phyloP scores from a whole-genome alignment of 768 basidiomycete genomes.

The Russula dissimulans region DNA sequence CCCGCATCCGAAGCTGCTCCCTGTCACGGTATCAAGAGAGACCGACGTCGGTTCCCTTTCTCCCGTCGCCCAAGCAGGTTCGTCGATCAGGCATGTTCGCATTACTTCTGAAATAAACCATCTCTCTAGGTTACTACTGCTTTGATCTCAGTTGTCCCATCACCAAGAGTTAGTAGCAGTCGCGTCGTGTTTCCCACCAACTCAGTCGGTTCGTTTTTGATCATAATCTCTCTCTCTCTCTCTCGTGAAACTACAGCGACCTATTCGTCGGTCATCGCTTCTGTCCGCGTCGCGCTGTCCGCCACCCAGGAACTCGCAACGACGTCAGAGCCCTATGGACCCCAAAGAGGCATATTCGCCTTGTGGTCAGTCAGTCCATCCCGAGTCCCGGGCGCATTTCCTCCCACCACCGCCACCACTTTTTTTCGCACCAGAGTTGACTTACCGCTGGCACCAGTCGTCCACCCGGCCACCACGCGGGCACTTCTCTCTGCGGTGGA shows the following conservation, averaged over 20 bases:
- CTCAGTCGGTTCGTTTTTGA: no score
- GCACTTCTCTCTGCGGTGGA: conserved; percentile 25
- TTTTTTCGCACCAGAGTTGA: background rate
- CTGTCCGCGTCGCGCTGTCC: conserved; percentile 23
- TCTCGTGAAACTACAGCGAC: conserved; percentile 21
- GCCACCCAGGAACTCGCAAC: conserved; percentile 19
- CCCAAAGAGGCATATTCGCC: conserved; percentile 20
- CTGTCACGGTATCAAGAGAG: background rate
- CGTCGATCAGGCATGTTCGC: background rate
- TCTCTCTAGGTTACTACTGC: conserved; percentile 23
- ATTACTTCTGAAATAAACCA: background rate
- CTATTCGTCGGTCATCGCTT: conserved; percentile 24
- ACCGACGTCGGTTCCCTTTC: conserved; percentile 1
- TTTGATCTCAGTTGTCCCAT: conserved; percentile 29
- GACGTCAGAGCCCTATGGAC: background rate
- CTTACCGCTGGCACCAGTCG: conserved; percentile 15
- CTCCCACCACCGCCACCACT: background rate
- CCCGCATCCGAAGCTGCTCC: conserved; percentile 21
- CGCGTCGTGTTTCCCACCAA: background rate
- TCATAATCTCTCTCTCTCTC: background rate
- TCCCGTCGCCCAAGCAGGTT: conserved; percentile 23
- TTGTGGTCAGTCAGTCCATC: conserved; percentile 15
- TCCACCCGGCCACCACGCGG: conserved; percentile 30
- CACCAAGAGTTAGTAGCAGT: conserved; percentile 21
- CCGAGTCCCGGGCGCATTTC: background rate